phyloP scores from a whole-genome alignment of 768 basidiomycete species.

The Hortiboletus campestris region DNA sequence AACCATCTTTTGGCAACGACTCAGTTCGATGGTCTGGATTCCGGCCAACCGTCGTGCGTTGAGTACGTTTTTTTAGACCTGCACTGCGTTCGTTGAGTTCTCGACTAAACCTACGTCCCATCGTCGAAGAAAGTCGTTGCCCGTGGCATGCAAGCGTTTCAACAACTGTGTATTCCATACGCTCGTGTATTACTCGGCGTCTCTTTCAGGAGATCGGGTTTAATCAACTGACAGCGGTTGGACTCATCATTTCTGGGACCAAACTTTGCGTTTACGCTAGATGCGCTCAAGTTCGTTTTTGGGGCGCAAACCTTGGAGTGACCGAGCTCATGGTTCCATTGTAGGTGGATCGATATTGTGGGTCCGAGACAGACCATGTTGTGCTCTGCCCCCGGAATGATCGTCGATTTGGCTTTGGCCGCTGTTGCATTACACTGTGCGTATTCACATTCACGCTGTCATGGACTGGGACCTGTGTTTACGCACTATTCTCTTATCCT shows the following conservation, averaged over 20 bases:
- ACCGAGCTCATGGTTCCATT: neutral
- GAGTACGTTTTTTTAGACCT: slow-evolving; percentile 40
- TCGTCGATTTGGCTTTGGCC: slow-evolving; percentile 60
- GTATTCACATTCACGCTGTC: neutral
- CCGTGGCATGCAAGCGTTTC: slow-evolving; percentile 81
- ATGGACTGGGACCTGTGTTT: neutral
- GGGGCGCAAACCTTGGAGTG: neutral
- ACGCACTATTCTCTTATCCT: neutral
- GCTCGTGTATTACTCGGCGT: slow-evolving; percentile 72
- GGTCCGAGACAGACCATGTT: slow-evolving; percentile 72
- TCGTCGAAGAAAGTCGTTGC: too few species aligned
- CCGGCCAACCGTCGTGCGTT: slow-evolving; percentile 67
- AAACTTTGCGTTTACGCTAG: slow-evolving; percentile 76
- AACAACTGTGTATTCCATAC: slow-evolving; percentile 84
- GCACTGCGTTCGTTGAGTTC: too few species aligned
- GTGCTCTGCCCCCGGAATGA: slow-evolving; percentile 70
- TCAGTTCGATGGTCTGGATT: slow-evolving; percentile 51
- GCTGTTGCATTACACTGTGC: slow-evolving; percentile 58
- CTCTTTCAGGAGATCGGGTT: slow-evolving; percentile 83
- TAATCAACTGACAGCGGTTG: slow-evolving; percentile 78
- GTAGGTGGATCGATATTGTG: slow-evolving; percentile 57
- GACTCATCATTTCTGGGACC: slow-evolving; percentile 73
- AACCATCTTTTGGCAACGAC: slow-evolving; percentile 58
- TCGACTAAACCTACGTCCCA: too few species aligned
- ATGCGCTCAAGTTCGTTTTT: slow-evolving; percentile 57